Percentiles rank a stretch among this genome's conserved stretches.
phyloP scores from a whole-genome alignment of 1,284 basidiomycete species.

The Moesziomyces sp. region DNA sequence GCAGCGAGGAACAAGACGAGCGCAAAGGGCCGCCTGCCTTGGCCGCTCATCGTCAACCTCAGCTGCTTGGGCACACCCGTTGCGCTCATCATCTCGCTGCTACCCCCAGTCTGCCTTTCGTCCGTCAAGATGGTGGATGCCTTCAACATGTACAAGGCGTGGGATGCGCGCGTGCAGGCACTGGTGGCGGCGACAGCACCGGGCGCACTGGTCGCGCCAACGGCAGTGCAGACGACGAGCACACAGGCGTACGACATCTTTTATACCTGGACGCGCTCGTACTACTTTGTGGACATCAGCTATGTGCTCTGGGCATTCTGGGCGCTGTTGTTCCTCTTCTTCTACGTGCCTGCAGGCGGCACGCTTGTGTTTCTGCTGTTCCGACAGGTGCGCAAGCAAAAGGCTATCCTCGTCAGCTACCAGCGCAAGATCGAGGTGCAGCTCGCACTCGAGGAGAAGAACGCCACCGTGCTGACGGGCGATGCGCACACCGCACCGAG shows the following conservation, averaged over 20 bases:
- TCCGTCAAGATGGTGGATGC: conserved; percentile 17
- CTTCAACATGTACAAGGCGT: conserved; percentile 26
- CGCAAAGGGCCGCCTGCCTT: conserved; percentile 30
- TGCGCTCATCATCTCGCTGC: conserved; percentile 32
- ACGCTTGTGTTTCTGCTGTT: conserved; percentile 43
- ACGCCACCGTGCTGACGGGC: conserved; percentile 11
- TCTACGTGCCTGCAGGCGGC: conserved; percentile 59
- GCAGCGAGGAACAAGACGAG: conserved; percentile 26
- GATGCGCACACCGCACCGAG: conserved; percentile 6
- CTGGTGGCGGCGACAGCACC: conserved; percentile 7
- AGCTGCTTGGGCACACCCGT: conserved; percentile 51
- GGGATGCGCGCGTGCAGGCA: conserved; percentile 8
- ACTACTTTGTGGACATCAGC: conserved; percentile 41
- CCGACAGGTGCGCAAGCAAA: conserved; percentile 42
- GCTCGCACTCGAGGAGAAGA: conserved; percentile 24
- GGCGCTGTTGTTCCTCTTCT: conserved; percentile 49
- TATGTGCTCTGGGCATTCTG: conserved; percentile 53
- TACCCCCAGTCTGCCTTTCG: conserved; percentile 27
- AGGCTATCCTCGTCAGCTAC: conserved; percentile 29
- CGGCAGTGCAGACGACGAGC: conserved; percentile 6
- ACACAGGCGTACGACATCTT: conserved; percentile 34
- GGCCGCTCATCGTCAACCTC: conserved; percentile 52
- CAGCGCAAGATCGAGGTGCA: conserved; percentile 31
- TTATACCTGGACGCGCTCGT: conserved; percentile 24
- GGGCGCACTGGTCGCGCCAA: conserved; percentile 9